Evolutionary conservation across 768 basidiomycete species (phyloP).

Genomic region (Podaxis mareebaensis): DNA sequence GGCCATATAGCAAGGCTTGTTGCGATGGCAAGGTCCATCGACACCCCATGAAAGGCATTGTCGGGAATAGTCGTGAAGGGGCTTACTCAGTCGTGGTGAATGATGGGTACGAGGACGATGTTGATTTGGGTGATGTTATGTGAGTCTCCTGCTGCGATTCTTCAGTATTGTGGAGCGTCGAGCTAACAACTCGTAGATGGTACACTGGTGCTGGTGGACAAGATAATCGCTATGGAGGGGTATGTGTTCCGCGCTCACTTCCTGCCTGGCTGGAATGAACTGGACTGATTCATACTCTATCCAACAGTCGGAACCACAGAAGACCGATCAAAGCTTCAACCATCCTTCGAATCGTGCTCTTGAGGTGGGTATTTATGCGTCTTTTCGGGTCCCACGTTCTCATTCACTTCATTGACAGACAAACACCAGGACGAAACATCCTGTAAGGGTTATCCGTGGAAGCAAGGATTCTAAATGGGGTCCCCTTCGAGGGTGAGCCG

Average conservation of each 20-base stretch:
- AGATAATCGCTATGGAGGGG: neutral
- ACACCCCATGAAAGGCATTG: conserved; percentile 34
- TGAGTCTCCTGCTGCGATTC: conserved; percentile 22
- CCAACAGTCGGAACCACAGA: conserved; percentile 23
- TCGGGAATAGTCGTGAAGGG: conserved; percentile 28
- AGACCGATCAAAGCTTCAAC: conserved; percentile 34
- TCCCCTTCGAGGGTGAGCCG: conserved; percentile 1
- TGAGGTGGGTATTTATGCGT: neutral
- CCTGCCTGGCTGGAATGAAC: neutral
- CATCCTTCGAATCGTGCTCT: conserved; percentile 37
- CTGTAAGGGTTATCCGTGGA: conserved; percentile 46
- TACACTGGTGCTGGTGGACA: conserved; percentile 43
- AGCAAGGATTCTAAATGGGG: conserved; percentile 17
- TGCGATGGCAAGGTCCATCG: conserved; percentile 29
- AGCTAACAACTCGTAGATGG: conserved; percentile 22
- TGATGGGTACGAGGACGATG: conserved; percentile 42
- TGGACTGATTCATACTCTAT: conserved; percentile 19
- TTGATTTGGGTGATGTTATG: conserved; percentile 40
- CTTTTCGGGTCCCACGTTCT: neutral
- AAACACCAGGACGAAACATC: conserved; percentile 32
- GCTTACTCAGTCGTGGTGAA: conserved; percentile 44
- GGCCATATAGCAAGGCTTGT: conserved; percentile 27
- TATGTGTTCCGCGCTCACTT: neutral
- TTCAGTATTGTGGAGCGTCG: neutral
- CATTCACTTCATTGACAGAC: conserved; percentile 16